A percentile compares a stretch with the other conserved stretches of the same genome.
These are phyloP conservation scores for Tuber umbilicatum DNA, from an alignment of 495 filamentous ascomycete species.

Conservation along the genomic window DNA sequence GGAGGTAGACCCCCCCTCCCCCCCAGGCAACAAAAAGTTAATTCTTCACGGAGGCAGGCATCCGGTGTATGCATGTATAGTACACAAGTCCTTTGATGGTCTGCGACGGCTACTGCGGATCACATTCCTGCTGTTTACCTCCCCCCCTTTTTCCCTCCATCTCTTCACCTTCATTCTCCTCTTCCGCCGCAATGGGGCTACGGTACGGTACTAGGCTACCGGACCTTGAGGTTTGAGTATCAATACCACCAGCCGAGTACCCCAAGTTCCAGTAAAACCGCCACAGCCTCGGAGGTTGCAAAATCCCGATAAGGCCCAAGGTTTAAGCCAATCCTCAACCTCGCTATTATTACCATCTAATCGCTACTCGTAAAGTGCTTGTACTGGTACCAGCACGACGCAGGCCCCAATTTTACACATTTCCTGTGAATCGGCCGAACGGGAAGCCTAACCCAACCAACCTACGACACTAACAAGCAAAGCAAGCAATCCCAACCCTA, in stretches of 20 bases:
- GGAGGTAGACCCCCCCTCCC: no score
- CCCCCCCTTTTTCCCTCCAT: neutral
- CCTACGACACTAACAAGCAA: neutral
- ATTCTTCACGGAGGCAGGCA: neutral
- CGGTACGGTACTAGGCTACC: neutral
- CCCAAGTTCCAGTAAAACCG: neutral
- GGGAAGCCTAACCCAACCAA: neutral
- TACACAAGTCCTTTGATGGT: neutral
- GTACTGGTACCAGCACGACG: neutral
- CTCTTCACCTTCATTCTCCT: neutral
- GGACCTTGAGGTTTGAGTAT: neutral
- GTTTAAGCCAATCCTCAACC: neutral
- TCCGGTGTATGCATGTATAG: neutral
- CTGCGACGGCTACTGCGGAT: neutral
- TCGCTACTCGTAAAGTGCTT: no score
- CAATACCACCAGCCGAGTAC: neutral
- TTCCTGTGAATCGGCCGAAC: neutral
- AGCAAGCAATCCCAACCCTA: neutral
- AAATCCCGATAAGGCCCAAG: neutral
- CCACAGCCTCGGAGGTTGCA: neutral
- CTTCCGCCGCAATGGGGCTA: neutral
- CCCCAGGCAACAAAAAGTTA: neutral
- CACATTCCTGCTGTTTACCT: neutral
- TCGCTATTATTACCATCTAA: neutral
- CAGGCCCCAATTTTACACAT: neutral